Evolutionary conservation across 2,329 filamentous ascomycete genomes (phyloP).

Genomic region (Dothistroma septosporum): DNA sequence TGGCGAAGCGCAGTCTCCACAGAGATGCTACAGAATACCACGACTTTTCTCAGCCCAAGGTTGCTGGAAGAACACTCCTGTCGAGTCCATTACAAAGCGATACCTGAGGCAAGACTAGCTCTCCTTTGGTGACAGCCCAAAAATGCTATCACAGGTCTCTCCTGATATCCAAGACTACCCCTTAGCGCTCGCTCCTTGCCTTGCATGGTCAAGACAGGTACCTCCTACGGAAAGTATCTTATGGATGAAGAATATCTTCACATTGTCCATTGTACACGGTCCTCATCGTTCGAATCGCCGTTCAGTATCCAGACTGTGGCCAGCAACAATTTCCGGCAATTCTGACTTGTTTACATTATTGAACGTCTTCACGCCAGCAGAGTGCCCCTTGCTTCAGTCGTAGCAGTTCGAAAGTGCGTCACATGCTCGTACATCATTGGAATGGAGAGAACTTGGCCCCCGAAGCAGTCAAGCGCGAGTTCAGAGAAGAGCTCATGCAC

Average conservation of each 20-base stretch:
- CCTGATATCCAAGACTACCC: background rate
- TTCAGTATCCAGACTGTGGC: background rate
- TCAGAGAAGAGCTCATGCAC: slow-evolving; percentile 6
- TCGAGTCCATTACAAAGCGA: background rate
- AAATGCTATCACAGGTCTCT: background rate
- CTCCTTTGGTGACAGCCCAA: background rate
- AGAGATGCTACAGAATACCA: background rate
- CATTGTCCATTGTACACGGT: background rate
- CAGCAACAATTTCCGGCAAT: background rate
- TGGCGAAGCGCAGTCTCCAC: background rate
- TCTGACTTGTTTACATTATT: slow-evolving; percentile 17
- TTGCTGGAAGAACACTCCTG: background rate
- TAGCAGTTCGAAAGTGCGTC: slow-evolving; percentile 3
- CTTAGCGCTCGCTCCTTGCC: slow-evolving; percentile 2
- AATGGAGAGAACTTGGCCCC: background rate
- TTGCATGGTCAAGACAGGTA: background rate
- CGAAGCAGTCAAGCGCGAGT: slow-evolving; percentile 8
- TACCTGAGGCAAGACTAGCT: background rate
- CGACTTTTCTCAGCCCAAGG: background rate
- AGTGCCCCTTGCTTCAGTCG: slow-evolving; percentile 17
- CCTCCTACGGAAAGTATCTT: background rate
- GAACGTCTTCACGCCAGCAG: slow-evolving; percentile 15
- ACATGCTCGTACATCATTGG: slow-evolving; percentile 3
- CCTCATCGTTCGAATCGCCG: background rate
- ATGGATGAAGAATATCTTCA: background rate